A percentile compares a stretch with the other conserved stretches of the same genome.
Conservation (phyloP, 306 rosid species). For the Fragaria iinumae region DNA sequence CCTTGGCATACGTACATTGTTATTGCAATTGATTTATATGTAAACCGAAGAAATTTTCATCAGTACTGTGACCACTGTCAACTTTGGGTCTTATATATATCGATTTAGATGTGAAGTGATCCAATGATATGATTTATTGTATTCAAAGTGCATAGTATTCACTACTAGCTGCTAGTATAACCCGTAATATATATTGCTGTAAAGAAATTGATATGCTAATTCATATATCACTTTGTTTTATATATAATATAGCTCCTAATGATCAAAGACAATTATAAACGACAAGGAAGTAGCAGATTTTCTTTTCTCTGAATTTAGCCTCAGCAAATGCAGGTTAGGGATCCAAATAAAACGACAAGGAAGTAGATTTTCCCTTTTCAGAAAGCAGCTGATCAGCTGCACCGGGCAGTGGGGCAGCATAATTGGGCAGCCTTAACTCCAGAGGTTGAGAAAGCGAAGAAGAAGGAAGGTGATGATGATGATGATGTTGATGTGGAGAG, state of each 20-base stretch:
- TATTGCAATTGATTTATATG: background rate
- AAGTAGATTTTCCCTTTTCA: conserved; percentile 51
- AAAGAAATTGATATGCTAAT: background rate
- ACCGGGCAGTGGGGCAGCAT: conserved; percentile 34
- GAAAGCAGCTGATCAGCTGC: conserved; percentile 37
- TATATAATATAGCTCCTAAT: background rate
- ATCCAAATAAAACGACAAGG: conserved; percentile 51
- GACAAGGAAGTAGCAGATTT: background rate
- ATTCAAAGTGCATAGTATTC: background rate
- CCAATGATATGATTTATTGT: background rate
- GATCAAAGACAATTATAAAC: background rate
- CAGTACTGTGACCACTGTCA: background rate
- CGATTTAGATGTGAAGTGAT: conserved; percentile 9
- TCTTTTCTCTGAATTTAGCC: background rate
- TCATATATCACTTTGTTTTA: conserved; percentile 11
- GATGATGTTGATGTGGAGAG: conserved; percentile 18
- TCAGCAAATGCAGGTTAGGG: conserved; percentile 40
- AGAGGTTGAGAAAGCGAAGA: conserved; percentile 27
- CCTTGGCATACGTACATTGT: background rate
- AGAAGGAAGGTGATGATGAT: conserved; percentile 7
- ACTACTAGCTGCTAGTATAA: background rate
- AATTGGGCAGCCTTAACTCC: conserved; percentile 40
- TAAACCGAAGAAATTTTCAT: background rate
- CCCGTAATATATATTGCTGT: background rate
- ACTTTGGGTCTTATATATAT: background rate